phyloP scores from a whole-genome alignment of 768 basidiomycete species.

The Dioszegia hungarica region DNA sequence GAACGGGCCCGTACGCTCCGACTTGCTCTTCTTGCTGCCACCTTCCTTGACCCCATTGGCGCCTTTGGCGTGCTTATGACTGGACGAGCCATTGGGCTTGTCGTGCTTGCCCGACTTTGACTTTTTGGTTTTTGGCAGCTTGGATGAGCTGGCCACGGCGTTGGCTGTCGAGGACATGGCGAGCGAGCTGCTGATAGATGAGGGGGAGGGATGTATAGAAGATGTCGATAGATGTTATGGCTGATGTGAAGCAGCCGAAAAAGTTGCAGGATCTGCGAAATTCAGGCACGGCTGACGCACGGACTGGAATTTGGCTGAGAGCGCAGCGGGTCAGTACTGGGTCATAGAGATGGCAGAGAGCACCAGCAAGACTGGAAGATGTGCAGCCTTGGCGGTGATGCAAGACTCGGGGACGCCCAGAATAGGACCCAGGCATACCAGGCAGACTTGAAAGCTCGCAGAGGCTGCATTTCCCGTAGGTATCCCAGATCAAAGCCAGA shows the following conservation, averaged over 20 bases:
- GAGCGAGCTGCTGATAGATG: background rate
- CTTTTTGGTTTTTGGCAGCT: constrained; percentile 8
- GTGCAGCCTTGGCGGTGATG: background rate
- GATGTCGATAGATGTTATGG: no score
- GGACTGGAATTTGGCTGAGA: constrained; percentile 3
- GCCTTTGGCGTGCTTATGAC: constrained; percentile 22
- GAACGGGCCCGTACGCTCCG: constrained; percentile 61
- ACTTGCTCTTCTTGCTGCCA: constrained; percentile 41
- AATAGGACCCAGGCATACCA: no score
- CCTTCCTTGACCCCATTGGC: constrained; percentile 15
- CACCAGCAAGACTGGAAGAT: background rate
- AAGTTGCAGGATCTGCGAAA: background rate
- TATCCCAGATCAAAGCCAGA: no score
- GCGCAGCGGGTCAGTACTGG: no score
- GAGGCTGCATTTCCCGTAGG: no score
- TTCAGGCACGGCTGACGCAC: constrained; percentile 2
- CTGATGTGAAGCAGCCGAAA: no score
- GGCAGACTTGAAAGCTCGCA: no score
- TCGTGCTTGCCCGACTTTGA: constrained; percentile 2
- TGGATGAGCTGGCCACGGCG: constrained; percentile 8
- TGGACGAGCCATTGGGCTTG: background rate
- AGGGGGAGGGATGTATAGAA: background rate
- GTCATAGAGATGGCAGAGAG: no score
- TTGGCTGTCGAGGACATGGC: background rate
- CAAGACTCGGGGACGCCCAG: no score